These are phyloP conservation scores for Xylaria grammica DNA, from an alignment of 495 filamentous ascomycete species.

Conservation along the genomic window DNA sequence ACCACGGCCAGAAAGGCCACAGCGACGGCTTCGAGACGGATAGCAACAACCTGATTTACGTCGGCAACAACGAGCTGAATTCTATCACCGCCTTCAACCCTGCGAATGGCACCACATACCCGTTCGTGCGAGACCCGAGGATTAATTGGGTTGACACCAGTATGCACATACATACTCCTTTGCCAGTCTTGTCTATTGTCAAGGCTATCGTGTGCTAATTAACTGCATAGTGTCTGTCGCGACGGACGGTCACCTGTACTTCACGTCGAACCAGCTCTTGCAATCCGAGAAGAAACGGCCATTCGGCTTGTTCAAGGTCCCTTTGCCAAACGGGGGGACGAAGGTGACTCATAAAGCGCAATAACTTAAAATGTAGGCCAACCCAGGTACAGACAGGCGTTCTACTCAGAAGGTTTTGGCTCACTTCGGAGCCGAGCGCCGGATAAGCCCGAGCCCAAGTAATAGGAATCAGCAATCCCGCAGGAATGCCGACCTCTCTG, in stretches of 20 bases:
- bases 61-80: constrained; percentile 20
- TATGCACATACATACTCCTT: constrained; percentile 25
- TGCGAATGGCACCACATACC: constrained; percentile 34
- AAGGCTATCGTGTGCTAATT: neutral
- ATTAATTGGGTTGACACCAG: constrained; percentile 49
- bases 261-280: constrained; percentile 49
- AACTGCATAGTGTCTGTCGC: constrained; percentile 4
- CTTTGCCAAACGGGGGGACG: constrained; percentile 37
- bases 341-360: constrained; percentile 25
- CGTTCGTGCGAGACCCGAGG: constrained; percentile 45
- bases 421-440: too few relatives aligned
- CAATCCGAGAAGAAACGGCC: constrained; percentile 25
- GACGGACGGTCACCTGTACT: constrained; percentile 47
- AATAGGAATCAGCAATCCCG: too few relatives aligned
- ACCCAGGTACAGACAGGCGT: neutral
- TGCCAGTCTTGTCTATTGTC: neutral
- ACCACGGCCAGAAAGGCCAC: constrained; percentile 39
- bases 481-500: too few relatives aligned
- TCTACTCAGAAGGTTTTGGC: neutral
- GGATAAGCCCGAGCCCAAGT: too few relatives aligned
- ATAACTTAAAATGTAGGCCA: neutral
- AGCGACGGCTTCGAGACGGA: constrained; percentile 47
- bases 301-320: constrained; percentile 41
- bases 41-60: constrained; percentile 38
- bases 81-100: constrained; percentile 22